A percentile compares a stretch with the other conserved stretches of the same genome.
These are phyloP conservation scores for Fagopyrum esculentum DNA, from an alignment of 148 eudicot species.

Conservation along the genomic window DNA sequence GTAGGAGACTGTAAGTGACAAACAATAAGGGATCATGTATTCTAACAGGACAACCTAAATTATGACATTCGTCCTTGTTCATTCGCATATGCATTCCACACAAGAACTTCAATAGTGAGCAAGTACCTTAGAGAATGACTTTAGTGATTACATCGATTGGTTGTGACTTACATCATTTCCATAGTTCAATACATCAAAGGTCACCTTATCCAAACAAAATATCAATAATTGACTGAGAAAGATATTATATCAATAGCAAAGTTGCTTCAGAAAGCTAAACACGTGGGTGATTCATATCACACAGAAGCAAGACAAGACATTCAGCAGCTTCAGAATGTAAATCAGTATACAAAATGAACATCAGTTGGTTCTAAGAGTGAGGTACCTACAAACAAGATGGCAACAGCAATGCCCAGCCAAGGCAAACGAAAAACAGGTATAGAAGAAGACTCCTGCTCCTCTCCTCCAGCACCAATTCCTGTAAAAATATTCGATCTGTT, in stretches of 20 bases:
- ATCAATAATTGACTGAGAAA: neutral
- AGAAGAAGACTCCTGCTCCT: slow-evolving; percentile 74
- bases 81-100: neutral
- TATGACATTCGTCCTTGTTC: neutral
- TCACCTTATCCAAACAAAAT: neutral
- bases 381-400: slow-evolving; percentile 99
- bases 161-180: neutral
- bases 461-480: slow-evolving; percentile 99
- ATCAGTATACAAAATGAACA: slow-evolving; percentile 5
- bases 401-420: slow-evolving; percentile 76
- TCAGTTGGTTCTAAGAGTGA: slow-evolving; percentile 58
- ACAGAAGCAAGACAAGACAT: neutral
- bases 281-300: neutral
- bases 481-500: slow-evolving; percentile 3
- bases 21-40: neutral
- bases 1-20: neutral
- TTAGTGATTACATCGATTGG: neutral
- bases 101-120: neutral
- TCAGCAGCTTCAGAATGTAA: neutral
- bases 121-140: neutral
- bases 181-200: neutral
- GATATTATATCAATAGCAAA: neutral
- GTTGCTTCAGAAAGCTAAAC: neutral
- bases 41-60: neutral
- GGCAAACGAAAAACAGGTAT: slow-evolving; percentile 75